Evolutionary conservation across 805 yeast genomes (phyloP).

Genomic region (Pichia nakasei): DNA sequence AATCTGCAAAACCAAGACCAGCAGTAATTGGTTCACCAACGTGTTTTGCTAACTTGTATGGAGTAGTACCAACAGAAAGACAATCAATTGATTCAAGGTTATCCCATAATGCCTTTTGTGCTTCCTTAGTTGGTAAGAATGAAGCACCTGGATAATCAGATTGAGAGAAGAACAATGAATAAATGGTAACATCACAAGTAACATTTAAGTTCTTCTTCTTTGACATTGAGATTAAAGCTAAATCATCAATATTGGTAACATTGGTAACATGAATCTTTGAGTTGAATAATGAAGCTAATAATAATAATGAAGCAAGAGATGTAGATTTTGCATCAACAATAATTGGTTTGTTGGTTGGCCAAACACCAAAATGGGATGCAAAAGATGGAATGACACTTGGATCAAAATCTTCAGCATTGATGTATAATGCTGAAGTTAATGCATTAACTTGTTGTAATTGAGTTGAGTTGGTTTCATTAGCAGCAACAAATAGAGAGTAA

Average conservation of each 20-base stretch:
- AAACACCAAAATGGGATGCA: conserved; percentile 66
- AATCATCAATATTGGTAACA: conserved; percentile 71
- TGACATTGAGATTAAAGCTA: conserved; percentile 75
- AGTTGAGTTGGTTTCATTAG: conserved; percentile 58
- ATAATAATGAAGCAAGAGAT: conserved; percentile 83
- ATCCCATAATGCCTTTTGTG: conserved; percentile 77
- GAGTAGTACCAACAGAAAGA: conserved; percentile 76
- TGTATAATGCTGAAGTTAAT: conserved; percentile 67
- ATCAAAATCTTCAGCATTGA: conserved; percentile 69
- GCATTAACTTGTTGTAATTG: conserved; percentile 53
- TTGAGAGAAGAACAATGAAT: conserved; percentile 66
- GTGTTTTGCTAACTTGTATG: conserved; percentile 61
- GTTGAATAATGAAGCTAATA: conserved; percentile 80
- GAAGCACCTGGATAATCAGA: conserved; percentile 61
- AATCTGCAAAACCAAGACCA: conserved; percentile 73
- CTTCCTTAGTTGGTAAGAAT: conserved; percentile 72
- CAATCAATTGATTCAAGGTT: conserved; percentile 68
- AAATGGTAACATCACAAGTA: conserved; percentile 83
- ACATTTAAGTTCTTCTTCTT: conserved; percentile 75
- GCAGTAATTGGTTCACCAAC: conserved; percentile 51
- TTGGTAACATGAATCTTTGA: conserved; percentile 85
- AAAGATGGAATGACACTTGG: conserved; percentile 67
- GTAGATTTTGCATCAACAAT: conserved; percentile 89
- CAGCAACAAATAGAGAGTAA: conserved; percentile 76
- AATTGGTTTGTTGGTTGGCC: conserved; percentile 82